Evolutionary conservation across 2,329 filamentous ascomycete species (phyloP).

Genomic region (Xylaria sp.): DNA sequence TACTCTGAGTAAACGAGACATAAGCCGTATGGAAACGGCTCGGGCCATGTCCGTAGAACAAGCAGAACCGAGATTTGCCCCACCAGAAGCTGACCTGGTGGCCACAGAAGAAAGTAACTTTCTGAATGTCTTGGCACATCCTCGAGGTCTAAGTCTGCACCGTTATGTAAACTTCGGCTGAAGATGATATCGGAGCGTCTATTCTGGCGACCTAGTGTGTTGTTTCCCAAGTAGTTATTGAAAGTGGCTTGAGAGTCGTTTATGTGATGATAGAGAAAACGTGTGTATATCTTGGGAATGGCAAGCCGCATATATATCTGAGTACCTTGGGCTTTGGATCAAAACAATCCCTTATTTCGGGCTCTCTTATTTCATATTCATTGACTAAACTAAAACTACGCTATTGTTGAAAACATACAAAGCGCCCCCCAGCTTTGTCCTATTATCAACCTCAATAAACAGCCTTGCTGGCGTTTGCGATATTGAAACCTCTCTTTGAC

Average conservation of each 20-base stretch:
- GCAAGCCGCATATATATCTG: background rate
- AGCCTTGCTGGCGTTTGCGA: too few relatives aligned
- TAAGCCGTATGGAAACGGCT: constrained; percentile 6
- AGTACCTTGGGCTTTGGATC: background rate
- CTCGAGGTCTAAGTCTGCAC: background rate
- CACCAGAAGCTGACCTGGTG: constrained; percentile 12
- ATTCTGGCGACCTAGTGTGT: background rate
- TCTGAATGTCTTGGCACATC: constrained; percentile 19
- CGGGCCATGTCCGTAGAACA: background rate
- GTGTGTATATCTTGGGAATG: background rate
- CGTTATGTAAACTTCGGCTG: background rate
- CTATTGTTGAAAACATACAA: background rate
- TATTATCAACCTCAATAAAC: background rate
- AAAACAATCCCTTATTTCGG: background rate
- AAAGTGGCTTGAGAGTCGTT: too few relatives aligned
- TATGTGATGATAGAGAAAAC: background rate
- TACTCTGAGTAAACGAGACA: background rate
- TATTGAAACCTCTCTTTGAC: background rate
- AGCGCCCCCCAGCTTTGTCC: background rate
- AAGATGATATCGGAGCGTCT: background rate
- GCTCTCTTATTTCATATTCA: background rate
- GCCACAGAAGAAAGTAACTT: constrained; percentile 10
- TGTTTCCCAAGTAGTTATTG: too few relatives aligned
- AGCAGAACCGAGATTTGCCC: constrained; percentile 9
- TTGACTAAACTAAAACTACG: background rate